Base-by-base conservation (phyloP, 148 eudicot genomes). In the Vaccinium darrowii region DNA sequence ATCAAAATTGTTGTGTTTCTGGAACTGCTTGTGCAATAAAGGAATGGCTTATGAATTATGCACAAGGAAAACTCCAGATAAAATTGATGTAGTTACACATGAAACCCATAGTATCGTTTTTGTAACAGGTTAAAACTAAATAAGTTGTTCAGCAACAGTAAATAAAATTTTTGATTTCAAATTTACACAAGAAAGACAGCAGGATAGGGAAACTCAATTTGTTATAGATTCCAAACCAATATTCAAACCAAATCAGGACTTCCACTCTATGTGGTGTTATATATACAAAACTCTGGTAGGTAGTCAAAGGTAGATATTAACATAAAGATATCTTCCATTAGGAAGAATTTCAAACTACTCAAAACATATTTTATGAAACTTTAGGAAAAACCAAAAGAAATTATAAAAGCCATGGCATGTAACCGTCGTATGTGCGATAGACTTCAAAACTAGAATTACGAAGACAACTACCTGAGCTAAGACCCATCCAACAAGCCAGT, bases 401-500 rank as follows among this genome's bases (percentile, higher is more conserved):
- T 43, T 43, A 43, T 43, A 43, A 43, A 43, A 5, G 47, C 6
- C 7, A 0, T 43, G 47, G 47, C 47, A 43, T 43, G 47, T 43
- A 43, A 4, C 47, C 47, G 0, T 43, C 6, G 47, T 43, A 1
- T 5, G 47, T 43, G 6, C 2, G 63, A 27, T 49, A 75, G 51
- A 50, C 16, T n/a, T 76, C 58, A 23, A 50, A 51, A 12, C 25
- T 49, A 50, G 51, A 10, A 49, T 76, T 14, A 78, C 15, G 49
- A 53, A 47, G 47, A 82, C 19, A 81, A 73, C 81, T n/a, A 90
- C 99, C 97, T 97, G 98, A 60, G 97, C 98, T 86, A 95, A 88
- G 78, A 95, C 93, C 99, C 98, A 97, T 86, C 99, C 99, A 75
- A 96, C 93, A 65, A 96, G 95, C 99, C 99, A 96, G 86, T 96